Conservation (phyloP, 805 yeast species). For the Candida saitoana region DNA sequence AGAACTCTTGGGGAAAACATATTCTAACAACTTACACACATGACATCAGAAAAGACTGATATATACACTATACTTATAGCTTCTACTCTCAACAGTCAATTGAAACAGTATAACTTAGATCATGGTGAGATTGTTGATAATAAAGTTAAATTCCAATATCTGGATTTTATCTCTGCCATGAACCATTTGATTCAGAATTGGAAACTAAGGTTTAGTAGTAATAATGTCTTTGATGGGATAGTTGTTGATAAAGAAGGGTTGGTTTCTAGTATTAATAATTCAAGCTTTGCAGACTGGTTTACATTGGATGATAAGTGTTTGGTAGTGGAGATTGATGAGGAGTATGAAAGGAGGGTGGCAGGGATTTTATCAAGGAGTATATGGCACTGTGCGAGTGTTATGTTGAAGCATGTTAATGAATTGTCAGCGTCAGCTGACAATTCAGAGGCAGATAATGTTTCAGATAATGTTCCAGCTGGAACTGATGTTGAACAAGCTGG, state of each 20-base stretch:
- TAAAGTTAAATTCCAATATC: slow-evolving; percentile 1
- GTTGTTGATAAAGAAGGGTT: not conserved
- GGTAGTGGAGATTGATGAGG: not conserved
- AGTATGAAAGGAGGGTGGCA: not conserved
- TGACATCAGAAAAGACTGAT: not conserved
- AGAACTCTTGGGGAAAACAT: no score
- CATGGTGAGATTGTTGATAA: not conserved
- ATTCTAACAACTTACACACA: not conserved
- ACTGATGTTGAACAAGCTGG: not conserved
- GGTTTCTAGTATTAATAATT: not conserved
- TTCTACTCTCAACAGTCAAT: not conserved
- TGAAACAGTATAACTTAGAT: not conserved
- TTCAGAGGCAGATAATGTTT: slow-evolving; percentile 14
- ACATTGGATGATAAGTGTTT: not conserved
- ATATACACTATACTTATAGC: slow-evolving; percentile 9
- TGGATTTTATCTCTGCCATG: not conserved
- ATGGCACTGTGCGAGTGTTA: not conserved
- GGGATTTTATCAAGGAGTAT: not conserved
- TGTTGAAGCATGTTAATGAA: not conserved
- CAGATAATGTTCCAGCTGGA: slow-evolving; percentile 5
- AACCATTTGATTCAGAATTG: not conserved
- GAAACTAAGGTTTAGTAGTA: not conserved
- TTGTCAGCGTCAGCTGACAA: slow-evolving; percentile 9
- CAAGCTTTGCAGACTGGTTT: not conserved
- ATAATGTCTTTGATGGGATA: not conserved